phyloP scores from a whole-genome alignment of 2,329 filamentous ascomycete species.

The Zelopaecilomyces penicillatus region DNA sequence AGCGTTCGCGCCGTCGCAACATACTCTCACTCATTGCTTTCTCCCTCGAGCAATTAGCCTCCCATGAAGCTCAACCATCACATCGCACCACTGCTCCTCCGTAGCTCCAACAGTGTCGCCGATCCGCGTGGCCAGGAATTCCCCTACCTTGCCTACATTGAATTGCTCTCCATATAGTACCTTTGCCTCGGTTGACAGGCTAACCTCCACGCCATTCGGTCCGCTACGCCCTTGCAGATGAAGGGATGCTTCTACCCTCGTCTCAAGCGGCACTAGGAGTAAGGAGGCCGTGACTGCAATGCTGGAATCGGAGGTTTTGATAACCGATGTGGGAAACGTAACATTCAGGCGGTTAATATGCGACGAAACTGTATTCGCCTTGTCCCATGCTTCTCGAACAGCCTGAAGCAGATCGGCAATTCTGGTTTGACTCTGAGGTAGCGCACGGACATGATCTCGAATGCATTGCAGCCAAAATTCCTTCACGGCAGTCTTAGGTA shows the following conservation, averaged over 20 bases:
- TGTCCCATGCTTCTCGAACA: conserved; percentile 59
- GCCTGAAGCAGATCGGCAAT: conserved; percentile 49
- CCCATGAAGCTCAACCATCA: conserved; percentile 46
- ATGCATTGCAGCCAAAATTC: conserved; percentile 71
- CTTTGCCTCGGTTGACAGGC: conserved; percentile 44
- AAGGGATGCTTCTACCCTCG: conserved; percentile 58
- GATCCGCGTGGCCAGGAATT: conserved; percentile 53
- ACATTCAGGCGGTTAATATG: conserved; percentile 55
- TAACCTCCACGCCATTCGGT: conserved; percentile 45
- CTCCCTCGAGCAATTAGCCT: conserved; percentile 47
- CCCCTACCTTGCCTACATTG: conserved; percentile 65
- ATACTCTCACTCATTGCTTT: conserved; percentile 29
- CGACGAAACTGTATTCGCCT: conserved; percentile 48
- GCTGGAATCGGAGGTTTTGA: conserved; percentile 55
- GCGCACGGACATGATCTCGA: conserved; percentile 54
- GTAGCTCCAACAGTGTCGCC: conserved; percentile 31
- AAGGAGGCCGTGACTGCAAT: conserved; percentile 54
- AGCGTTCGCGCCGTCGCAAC: neutral
- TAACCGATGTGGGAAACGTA: conserved; percentile 56
- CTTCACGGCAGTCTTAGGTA: conserved; percentile 54
- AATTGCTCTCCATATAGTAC: conserved; percentile 74
- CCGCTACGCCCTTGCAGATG: conserved; percentile 40
- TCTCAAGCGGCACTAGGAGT: conserved; percentile 55
- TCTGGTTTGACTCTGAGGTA: conserved; percentile 49
- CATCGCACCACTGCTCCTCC: conserved; percentile 43